Base-by-base conservation (phyloP, 2,329 filamentous ascomycete species). In the Penicillium decumbens region DNA sequence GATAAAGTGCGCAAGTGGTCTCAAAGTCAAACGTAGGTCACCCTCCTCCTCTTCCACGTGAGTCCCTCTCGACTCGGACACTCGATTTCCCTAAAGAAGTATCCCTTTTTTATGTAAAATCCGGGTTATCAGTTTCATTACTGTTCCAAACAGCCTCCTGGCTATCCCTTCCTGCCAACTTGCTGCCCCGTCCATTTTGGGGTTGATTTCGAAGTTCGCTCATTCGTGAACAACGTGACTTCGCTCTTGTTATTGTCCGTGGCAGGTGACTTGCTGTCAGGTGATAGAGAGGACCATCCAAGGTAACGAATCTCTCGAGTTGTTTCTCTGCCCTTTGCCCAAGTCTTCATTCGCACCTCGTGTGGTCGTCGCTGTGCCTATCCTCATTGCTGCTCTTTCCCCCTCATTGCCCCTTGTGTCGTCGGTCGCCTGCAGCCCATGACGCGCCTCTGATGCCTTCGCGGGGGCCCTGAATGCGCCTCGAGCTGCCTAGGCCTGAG, bases 251-350 rank as follows among this genome's bases (percentile, higher is more conserved):
- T 70, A 64, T 67, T 65, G 63, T 65, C 65, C 62, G 62, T 63
- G 64, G 66, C 68, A 70, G 67, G 69, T 72, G 69, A 72, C 69
- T 69, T 72, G 58, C 59, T 67, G 69, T 72, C 69, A 72, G 68
- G 68, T 72, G 69, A 72, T 72, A 71, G 60, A 68, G 51, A 66
- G 59, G 60, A 59, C 62, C 61, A 68, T 69, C 65, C 63, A 65
- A 68, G 65, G 65, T 65, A 64, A 67, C 62, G 49, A 61, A 53
- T 54, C 55, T 51, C 51, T 60, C 59, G 47, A 49, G 55, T 45
- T 53, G 47, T 53, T 52, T 50, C 42, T 37, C 50, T 47, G 55
- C 51, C 51, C 56, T 49, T 47, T 48, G 48, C 44, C 43, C 49
- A 41, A 44, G 42, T 24, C 12, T 15, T 25, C 23, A 6, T 50